Evolutionary conservation across 345 rosid genomes (phyloP), one percentile per base, ranked within the genome.

Genomic region (Luvunga scandens): DNA sequence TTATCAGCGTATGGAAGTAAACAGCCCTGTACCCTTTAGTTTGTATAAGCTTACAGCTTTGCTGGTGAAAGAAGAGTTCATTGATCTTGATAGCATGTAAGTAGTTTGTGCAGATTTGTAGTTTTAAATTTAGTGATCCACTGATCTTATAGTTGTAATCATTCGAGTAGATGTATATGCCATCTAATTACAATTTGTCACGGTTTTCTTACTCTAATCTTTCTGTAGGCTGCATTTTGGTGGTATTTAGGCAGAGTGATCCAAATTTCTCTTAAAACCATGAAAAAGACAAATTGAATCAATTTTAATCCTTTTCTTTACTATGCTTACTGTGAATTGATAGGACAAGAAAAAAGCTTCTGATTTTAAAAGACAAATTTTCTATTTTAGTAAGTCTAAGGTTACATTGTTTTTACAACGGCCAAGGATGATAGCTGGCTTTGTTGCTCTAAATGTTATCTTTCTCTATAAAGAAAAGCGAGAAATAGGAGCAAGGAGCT

Each of bases 11-110:
- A 78, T 86, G 88, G 99, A 97, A 87, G 95, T 97, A 84, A 88
- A 83, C 84, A 78, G 83, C 82, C 91, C 90, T 66, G 95, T 90
- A 69, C 98, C 98, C 45, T 89, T 84, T 86, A 96, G 99, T 83
- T 96, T 97, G 45, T 94, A 89, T 84, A 89, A 87, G 86, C 97
- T 97, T 77, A 89, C 99, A 72, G 98, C 98, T 75, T 86, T 93
- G 85, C 84, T 97, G 84, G 97, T 97, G 86, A 97, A 87, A 90
- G 88, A 94, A 81, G 90, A 91, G 21, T 97, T 94, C 81, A 94
- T 97, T 84, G 91, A 90, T 84, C 98, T 97, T 79, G 93, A 92
- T 80, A 89, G 94, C 88, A 95, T 97, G 99, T 93, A 83, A 91
- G 99, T 85, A 66, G 24, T 73, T 61, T 75, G 42, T 8, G 65